phyloP scores from a whole-genome alignment of 768 basidiomycete species.

The Podaxis sp. region DNA sequence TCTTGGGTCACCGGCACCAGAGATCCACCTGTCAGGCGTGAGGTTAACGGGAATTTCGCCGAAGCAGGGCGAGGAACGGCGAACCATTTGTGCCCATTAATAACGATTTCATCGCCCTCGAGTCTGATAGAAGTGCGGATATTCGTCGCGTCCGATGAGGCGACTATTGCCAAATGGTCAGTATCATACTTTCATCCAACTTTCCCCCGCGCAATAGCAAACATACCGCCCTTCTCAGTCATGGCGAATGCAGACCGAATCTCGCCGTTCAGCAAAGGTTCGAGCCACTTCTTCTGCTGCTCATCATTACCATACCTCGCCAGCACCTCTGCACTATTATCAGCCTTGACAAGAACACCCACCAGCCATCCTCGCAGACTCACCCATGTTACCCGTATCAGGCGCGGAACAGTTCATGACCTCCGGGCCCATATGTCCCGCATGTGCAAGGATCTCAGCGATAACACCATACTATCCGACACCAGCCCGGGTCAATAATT shows the following conservation, averaged over 20 bases:
- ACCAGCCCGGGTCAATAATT: background rate
- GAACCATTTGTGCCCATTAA: constrained; percentile 97
- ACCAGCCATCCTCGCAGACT: constrained; percentile 20
- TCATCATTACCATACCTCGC: constrained; percentile 90
- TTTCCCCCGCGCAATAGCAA: background rate
- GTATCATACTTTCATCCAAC: background rate
- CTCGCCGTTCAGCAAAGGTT: constrained; percentile 86
- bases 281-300: constrained; percentile 90
- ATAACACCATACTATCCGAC: constrained; percentile 84
- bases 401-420: constrained; percentile 93
- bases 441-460: constrained; percentile 92
- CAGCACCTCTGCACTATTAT: constrained; percentile 74
- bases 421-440: constrained; percentile 80
- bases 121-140: constrained; percentile 83
- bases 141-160: constrained; percentile 96
- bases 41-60: background rate
- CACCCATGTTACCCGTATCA: constrained; percentile 98
- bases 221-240: constrained; percentile 87
- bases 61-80: background rate
- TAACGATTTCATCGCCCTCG: constrained; percentile 85
- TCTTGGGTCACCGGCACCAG: constrained; percentile 92
- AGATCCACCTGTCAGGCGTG: constrained; percentile 77
- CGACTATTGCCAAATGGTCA: constrained; percentile 44
- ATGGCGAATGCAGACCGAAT: constrained; percentile 95
- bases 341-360: background rate